These are phyloP conservation scores for Neurospora discreta DNA, from an alignment of 495 filamentous ascomycete genomes.

Conservation along the genomic window DNA sequence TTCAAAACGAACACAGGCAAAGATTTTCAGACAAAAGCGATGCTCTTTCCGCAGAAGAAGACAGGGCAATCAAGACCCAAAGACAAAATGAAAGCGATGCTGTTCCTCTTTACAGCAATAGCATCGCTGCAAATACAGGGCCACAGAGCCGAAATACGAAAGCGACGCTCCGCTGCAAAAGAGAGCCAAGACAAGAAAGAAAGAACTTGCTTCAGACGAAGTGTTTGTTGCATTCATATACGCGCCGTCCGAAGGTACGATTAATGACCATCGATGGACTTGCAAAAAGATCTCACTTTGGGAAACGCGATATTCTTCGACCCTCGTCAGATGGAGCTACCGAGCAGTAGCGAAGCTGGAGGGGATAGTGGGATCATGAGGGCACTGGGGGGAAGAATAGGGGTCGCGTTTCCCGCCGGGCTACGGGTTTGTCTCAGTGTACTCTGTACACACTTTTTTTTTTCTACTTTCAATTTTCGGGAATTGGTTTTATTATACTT, in stretches of 20 bases:
- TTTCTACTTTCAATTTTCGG: fast-evolving
- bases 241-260: too few relatives aligned
- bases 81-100: too few relatives aligned
- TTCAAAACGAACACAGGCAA: background rate
- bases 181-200: too few relatives aligned
- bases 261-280: too few relatives aligned
- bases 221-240: too few relatives aligned
- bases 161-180: too few relatives aligned
- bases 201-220: too few relatives aligned
- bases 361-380: background rate
- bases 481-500: background rate
- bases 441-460: background rate
- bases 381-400: background rate
- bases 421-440: background rate
- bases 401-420: background rate
- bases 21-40: background rate
- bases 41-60: too few relatives aligned
- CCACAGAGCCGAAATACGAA: too few relatives aligned
- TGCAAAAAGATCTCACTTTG: background rate
- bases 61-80: too few relatives aligned
- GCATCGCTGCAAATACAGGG: too few relatives aligned
- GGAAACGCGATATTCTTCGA: background rate
- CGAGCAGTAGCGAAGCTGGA: background rate
- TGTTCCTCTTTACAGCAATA: too few relatives aligned
- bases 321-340: background rate